phyloP scores from a whole-genome alignment of 2,329 filamentous ascomycete genomes.

The Clonostachys rhizophaga region DNA sequence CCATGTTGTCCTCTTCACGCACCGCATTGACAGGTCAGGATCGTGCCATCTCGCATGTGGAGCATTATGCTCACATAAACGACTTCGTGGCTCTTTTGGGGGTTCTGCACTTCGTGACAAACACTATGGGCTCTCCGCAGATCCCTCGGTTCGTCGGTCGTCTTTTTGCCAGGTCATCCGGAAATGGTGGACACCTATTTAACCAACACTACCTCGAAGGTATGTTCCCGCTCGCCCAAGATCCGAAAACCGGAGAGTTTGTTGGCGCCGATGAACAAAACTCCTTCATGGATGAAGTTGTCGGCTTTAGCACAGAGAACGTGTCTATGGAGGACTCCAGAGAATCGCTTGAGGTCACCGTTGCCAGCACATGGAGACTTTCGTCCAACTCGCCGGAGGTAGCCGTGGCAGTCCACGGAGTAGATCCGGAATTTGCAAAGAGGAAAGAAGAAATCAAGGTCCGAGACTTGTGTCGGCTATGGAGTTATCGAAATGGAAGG shows the following conservation, averaged over 20 bases:
- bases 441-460: conserved; percentile 36
- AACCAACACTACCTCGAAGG: conserved; percentile 58
- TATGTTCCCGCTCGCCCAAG: conserved; percentile 50
- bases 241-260: conserved; percentile 33
- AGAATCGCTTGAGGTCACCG: conserved; percentile 43
- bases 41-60: conserved; percentile 63
- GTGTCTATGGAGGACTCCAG: conserved; percentile 35
- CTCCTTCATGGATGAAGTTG: conserved; percentile 56
- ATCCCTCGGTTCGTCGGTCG: conserved; percentile 58
- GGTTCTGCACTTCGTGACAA: conserved; percentile 61
- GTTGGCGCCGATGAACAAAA: conserved; percentile 40
- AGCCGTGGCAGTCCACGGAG: conserved; percentile 31
- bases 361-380: conserved; percentile 32
- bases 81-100: conserved; percentile 76
- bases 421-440: conserved; percentile 17
- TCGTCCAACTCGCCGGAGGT: conserved; percentile 23
- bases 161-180: conserved; percentile 50
- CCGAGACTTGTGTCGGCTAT: conserved; percentile 56
- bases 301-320: conserved; percentile 38
- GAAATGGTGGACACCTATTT: conserved; percentile 52
- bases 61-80: conserved; percentile 72
- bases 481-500: conserved; percentile 57
- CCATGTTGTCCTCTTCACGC: conserved; percentile 22
- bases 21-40: conserved; percentile 31
- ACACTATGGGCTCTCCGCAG: conserved; percentile 27